Evolutionary conservation across 257 asterid species (phyloP), one percentile per base, ranked within the genome.

Genomic region (Nicotiana benthamiana): DNA sequence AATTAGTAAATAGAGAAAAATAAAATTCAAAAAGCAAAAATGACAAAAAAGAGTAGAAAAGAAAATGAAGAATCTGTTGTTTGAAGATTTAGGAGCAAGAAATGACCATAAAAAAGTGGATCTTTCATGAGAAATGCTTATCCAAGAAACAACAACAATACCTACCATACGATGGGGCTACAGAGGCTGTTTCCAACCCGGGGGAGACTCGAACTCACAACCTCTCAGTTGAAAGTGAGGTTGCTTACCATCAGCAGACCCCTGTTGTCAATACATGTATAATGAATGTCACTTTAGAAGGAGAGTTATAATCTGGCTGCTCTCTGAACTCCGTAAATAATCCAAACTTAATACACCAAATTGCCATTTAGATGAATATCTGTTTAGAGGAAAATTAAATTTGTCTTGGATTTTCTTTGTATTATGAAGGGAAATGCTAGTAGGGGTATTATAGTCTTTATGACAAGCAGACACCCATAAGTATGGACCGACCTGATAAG

Each of bases 1-100:
- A 43, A 80, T 79, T 63, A 81, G 16, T 75, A 54, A 76, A 27
- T 36, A 24, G 22, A 67, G 10, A 16, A 24, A 20, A 0, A 34
- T 10, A 68, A 48, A 77, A 20, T 18, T 36, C 46, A 36, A 36
- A 36, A 57, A n/a, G 0, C 6, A 16, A 48, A 72, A 75, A 62
- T 56, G 17, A 34, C 2, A 64, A 64, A 64, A 1, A 18, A 15
- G 4, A 60, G 82, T 78, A 32, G 17, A 20, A 27, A 12, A 24
- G 57, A 63, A 18, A 79, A 62, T 26, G 28, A 65, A 22, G 16
- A 72, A 79, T 62, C 24, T 60, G 54, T 80, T 62, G 17, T 4
- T 4, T 54, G 70, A 13, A 77, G 83, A 77, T 80, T 75, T 86
- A 85, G 89, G 64, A 26, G 82, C 52, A 82, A 78, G 83, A 80